These are phyloP conservation scores for Striga hermonthica DNA, from an alignment of 305 asterid species.

Conservation along the genomic window DNA sequence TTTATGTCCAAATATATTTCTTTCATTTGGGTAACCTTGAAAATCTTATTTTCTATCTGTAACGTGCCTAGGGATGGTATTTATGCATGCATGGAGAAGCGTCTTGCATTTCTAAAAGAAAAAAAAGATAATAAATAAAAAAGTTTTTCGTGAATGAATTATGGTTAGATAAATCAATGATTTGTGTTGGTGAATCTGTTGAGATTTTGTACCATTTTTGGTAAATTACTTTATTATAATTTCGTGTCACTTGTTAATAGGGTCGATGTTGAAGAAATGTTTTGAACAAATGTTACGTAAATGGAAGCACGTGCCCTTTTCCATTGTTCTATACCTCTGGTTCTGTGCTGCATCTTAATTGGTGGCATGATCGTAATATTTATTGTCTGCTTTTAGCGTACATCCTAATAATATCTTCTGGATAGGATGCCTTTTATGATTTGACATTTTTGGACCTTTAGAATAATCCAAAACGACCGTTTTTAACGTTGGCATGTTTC, in stretches of 20 bases:
- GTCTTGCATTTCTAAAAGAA: background rate
- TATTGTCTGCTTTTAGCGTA: slow-evolving; percentile 2
- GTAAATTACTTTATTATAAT: background rate
- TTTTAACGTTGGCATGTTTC: background rate
- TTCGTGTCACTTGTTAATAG: slow-evolving; percentile 2
- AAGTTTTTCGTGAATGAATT: background rate
- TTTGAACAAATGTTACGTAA: background rate
- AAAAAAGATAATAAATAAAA: too few species aligned
- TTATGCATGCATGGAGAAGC: background rate
- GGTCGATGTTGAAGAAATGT: slow-evolving; percentile 9
- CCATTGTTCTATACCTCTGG: slow-evolving; percentile 19
- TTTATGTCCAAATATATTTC: slow-evolving; percentile 10
- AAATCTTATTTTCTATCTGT: slow-evolving; percentile 1
- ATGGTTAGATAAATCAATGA: slow-evolving; percentile 1
- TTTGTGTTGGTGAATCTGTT: slow-evolving; percentile 5
- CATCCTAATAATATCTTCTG: background rate
- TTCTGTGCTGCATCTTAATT: background rate
- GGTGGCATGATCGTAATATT: background rate
- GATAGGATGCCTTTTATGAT: background rate
- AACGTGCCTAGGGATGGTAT: background rate
- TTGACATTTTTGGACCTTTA: background rate
- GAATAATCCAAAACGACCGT: background rate
- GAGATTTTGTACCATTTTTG: background rate
- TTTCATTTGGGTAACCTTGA: background rate
- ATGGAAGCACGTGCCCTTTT: slow-evolving; percentile 13